A percentile compares a stretch with the other conserved stretches of the same genome.
phyloP scores from a whole-genome alignment of 805 yeast genomes.

The Yarrowia hollandica region DNA sequence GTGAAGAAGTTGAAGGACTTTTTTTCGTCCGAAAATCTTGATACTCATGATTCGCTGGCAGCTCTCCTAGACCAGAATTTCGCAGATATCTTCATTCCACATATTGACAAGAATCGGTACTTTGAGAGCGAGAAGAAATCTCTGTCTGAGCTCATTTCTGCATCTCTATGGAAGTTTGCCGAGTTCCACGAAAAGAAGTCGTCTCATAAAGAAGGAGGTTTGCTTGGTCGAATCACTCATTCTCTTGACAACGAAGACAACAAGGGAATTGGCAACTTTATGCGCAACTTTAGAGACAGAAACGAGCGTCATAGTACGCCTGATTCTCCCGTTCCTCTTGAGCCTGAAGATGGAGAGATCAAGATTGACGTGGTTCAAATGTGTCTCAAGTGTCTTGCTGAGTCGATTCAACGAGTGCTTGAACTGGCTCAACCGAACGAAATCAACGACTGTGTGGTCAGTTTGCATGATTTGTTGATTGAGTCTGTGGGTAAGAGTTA shows the following conservation, averaged over 20 bases:
- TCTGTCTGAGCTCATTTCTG: conserved; percentile 49
- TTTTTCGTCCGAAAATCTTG: conserved; percentile 44
- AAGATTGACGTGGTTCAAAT: conserved; percentile 55
- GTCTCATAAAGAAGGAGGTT: conserved; percentile 40
- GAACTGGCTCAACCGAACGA: conserved; percentile 61
- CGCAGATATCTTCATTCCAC: conserved; percentile 72
- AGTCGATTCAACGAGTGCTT: conserved; percentile 71
- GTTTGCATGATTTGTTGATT: conserved; percentile 64
- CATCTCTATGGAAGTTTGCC: conserved; percentile 50
- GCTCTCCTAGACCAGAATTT: conserved; percentile 65
- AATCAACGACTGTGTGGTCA: conserved; percentile 61
- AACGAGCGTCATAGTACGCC: conserved; percentile 20
- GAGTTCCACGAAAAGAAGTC: conserved; percentile 44
- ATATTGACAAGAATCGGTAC: conserved; percentile 64
- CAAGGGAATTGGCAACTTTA: conserved; percentile 40
- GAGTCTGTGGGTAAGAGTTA: conserved; percentile 72
- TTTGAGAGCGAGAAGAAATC: conserved; percentile 70
- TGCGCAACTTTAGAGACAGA: conserved; percentile 34
- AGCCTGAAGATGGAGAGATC: conserved; percentile 34
- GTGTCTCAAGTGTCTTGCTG: conserved; percentile 69
- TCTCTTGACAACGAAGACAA: conserved; percentile 33
- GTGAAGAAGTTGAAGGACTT: conserved; percentile 66
- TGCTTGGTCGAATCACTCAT: conserved; percentile 34
- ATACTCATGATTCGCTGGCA: conserved; percentile 45
- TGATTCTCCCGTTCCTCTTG: conserved; percentile 5